Evolutionary conservation across 1,139 yeast genomes (phyloP).

Genomic region (Geotrichum candidum): DNA sequence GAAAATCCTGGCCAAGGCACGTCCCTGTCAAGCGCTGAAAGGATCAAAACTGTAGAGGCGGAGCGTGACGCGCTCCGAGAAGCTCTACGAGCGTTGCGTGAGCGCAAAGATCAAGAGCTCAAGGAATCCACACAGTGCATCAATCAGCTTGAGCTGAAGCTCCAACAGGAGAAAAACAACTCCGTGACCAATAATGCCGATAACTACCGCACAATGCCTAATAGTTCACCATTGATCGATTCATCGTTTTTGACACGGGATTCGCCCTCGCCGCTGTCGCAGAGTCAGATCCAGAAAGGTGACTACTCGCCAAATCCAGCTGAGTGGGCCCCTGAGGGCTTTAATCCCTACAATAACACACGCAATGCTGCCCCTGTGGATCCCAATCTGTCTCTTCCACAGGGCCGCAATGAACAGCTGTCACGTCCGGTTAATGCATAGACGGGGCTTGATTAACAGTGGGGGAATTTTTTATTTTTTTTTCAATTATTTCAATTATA

Average conservation of each 20-base stretch:
- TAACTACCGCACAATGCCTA: neutral
- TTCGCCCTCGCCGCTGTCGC: neutral
- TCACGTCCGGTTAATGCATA: neutral
- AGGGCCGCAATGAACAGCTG: neutral
- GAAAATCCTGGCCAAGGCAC: neutral
- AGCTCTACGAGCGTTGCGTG: slow-evolving; percentile 35
- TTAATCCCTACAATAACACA: neutral
- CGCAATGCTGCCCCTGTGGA: neutral
- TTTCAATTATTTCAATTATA: no score
- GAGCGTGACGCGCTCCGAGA: slow-evolving; percentile 43
- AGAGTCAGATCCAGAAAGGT: neutral
- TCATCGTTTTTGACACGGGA: neutral
- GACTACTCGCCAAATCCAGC: neutral
- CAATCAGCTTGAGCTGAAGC: slow-evolving; percentile 28
- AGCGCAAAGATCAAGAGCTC: slow-evolving; percentile 37
- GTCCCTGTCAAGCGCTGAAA: slow-evolving; percentile 15
- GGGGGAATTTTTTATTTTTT: no score
- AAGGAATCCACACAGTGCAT: slow-evolving; percentile 31
- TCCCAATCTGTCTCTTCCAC: neutral
- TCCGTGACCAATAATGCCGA: neutral
- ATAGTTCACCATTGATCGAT: neutral
- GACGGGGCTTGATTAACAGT: neutral
- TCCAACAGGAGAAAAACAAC: slow-evolving; percentile 25
- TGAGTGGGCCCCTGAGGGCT: neutral
- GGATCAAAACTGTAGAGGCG: slow-evolving; percentile 34